Evolutionary conservation across 75 land plant species (phyloP).

Genomic region (Ceratopteris richardii): DNA sequence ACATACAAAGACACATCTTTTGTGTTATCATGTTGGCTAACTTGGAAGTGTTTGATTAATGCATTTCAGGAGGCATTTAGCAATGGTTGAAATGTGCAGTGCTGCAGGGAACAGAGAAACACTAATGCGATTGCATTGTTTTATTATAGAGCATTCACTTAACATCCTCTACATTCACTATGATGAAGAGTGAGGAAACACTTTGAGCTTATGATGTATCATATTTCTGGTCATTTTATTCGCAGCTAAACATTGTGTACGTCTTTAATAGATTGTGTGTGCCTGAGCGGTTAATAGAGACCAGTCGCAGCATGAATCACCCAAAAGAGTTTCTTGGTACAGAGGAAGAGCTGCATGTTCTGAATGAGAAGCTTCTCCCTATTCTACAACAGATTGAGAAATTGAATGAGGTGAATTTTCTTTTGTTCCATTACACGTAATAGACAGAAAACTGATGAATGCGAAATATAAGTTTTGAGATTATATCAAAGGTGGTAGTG

Average conservation of each 20-base stretch:
- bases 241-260: neutral
- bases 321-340: slow-evolving; percentile 8
- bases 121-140: slow-evolving; percentile 41
- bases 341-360: slow-evolving; percentile 19
- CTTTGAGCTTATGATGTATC: neutral
- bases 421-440: slow-evolving; percentile 1
- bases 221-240: neutral
- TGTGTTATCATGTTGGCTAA: no score
- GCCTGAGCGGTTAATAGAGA: slow-evolving; percentile 14
- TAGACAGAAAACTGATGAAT: neutral
- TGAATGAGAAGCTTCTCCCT: slow-evolving; percentile 52
- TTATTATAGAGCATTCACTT: slow-evolving; percentile 58
- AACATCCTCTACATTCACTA: slow-evolving; percentile 68
- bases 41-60: no score
- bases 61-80: slow-evolving; percentile 71
- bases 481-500: no score
- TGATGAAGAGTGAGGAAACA: slow-evolving; percentile 44
- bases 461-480: neutral
- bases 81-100: slow-evolving; percentile 90
- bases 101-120: slow-evolving; percentile 70
- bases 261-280: neutral
- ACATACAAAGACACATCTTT: no score
- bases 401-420: slow-evolving; percentile 57
- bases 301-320: slow-evolving; percentile 3
- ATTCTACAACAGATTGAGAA: slow-evolving; percentile 63